phyloP scores from a whole-genome alignment of 1,284 basidiomycete species.

The Ceratobasidium sp. region DNA sequence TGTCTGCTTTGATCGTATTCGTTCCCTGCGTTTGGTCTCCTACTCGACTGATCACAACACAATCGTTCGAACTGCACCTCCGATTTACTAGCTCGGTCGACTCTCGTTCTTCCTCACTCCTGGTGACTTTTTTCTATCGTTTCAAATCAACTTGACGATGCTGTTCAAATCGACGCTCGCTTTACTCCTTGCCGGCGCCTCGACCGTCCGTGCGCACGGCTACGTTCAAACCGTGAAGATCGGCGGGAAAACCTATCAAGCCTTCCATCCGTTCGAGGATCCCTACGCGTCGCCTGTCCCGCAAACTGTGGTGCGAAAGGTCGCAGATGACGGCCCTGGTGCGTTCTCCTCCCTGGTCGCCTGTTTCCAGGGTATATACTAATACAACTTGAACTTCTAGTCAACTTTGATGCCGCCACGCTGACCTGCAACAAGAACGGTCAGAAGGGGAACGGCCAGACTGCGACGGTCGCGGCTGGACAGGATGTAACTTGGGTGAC shows the following conservation, averaged over 20 bases:
- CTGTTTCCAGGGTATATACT: too few species aligned
- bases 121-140: too few species aligned
- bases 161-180: neutral
- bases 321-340: conserved; percentile 48
- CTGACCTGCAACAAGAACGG: conserved; percentile 48
- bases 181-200: neutral
- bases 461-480: conserved; percentile 45
- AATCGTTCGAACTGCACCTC: neutral
- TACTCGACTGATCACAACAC: too few species aligned
- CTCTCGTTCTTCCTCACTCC: neutral
- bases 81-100: conserved; percentile 26
- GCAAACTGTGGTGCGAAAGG: conserved; percentile 44
- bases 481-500: conserved; percentile 33
- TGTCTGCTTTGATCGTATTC: too few species aligned
- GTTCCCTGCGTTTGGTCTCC: too few species aligned
- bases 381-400: neutral
- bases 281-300: conserved; percentile 41
- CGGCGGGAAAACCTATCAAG: conserved; percentile 42
- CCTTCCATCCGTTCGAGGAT: conserved; percentile 44
- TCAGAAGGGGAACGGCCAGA: conserved; percentile 26
- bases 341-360: neutral
- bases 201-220: conserved; percentile 47
- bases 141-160: too few species aligned
- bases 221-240: conserved; percentile 45
- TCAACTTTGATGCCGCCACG: conserved; percentile 35